Evolutionary conservation across 2,329 filamentous ascomycete species (phyloP), one percentile per base, ranked within the genome.

Genomic region (Aspergillaceae sp.): DNA sequence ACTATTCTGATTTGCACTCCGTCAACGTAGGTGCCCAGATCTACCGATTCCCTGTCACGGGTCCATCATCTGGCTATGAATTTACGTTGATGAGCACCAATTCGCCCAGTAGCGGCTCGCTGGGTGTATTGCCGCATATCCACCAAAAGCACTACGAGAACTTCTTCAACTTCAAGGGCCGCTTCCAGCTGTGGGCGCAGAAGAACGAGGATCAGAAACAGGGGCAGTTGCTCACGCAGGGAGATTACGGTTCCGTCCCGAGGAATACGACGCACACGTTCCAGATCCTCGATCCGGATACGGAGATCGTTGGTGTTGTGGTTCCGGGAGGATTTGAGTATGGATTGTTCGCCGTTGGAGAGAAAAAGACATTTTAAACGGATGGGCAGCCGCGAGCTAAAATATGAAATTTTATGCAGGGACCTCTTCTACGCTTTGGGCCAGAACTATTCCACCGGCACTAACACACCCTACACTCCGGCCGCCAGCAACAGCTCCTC

Each of bases 251-350:
- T 34, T 68, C 68, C 4, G 69, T 74, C 0, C 66, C 70, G 0
- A 59, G 61, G 19, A 68, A 74, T 49, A 74, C 70, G 1, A 72
- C 68, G 1, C 73, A 75, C 48, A 72, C 71, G 3, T 75, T 74
- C 59, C 70, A 73, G 52, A 61, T 74, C 10, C 53, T 72, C 8
- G 72, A 75, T 45, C 70, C 71, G 0, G 69, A 74, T 50, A 73
- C 70, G 4, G 67, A 74, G 50, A 64, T 75, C 55, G 62, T 69
- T 1, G 72, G 73, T 2, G 62, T 73, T 0, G 69, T 75, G 40
- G 59, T 63, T 5, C 72, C 73, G 2, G 71, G 73, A 30, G 72
- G 71, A n/a, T 74, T 75, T 43, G 72, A 75, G 61, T 66, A 61
- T 19, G 19, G 19, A 19, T 19, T 40, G 1, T 19, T 19, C 19